Conservation (phyloP, 2,329 filamentous ascomycete genomes). For the Calonectria hawksworthii region DNA sequence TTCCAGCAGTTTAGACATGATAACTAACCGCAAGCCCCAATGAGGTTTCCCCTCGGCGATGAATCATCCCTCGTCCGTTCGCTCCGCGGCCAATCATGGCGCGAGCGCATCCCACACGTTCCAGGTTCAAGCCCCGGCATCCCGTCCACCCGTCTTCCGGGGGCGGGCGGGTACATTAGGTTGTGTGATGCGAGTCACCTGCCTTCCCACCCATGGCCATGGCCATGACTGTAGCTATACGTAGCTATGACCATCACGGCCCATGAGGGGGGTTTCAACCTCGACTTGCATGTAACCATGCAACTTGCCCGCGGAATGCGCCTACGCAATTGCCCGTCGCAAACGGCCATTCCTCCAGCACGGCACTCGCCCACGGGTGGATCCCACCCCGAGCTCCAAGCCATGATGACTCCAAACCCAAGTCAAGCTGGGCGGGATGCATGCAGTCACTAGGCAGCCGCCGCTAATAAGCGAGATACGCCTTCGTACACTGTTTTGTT, state of each 20-base stretch:
- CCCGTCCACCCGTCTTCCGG: conserved; percentile 15
- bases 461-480: background rate
- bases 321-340: conserved; percentile 1
- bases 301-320: background rate
- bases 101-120: conserved; percentile 50
- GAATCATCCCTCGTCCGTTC: conserved; percentile 38
- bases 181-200: conserved; percentile 6
- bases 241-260: background rate
- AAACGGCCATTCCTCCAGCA: background rate
- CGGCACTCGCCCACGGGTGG: background rate
- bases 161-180: conserved; percentile 8
- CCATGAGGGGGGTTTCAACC: background rate
- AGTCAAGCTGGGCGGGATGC: background rate
- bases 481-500: background rate
- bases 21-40: conserved; percentile 25
- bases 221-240: background rate
- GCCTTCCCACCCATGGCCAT: background rate
- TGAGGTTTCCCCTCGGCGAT: conserved; percentile 32
- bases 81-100: conserved; percentile 46
- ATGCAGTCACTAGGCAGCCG: conserved; percentile 17
- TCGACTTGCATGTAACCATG: background rate
- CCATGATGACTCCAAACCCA: conserved; percentile 23
- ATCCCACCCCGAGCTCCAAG: background rate
- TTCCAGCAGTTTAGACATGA: conserved; percentile 14
- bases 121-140: conserved; percentile 24